Conservation (phyloP, 2,329 filamentous ascomycete species). For the Aspergillus caelatus region DNA sequence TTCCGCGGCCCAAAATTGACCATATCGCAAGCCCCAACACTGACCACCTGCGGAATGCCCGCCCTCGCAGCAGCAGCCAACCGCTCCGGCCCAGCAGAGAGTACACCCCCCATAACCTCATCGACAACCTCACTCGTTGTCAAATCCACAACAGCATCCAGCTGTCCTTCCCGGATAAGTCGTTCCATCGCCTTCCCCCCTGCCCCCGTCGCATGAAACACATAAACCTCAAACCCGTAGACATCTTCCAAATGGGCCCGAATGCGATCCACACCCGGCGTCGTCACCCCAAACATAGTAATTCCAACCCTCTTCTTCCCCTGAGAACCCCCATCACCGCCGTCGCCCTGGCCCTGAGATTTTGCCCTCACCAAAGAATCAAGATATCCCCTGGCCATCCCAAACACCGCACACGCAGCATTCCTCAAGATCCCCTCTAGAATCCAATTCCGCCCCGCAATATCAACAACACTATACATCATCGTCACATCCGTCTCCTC, state of each 20-base stretch:
- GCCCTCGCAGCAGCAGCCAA: constrained; percentile 60
- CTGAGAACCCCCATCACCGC: too few relatives aligned
- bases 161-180: constrained; percentile 57
- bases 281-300: constrained; percentile 77
- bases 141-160: constrained; percentile 70
- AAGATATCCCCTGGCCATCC: constrained; percentile 57
- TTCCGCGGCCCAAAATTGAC: constrained; percentile 63
- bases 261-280: constrained; percentile 63
- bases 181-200: constrained; percentile 72
- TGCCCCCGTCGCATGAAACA: constrained; percentile 72
- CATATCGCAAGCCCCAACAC: constrained; percentile 62
- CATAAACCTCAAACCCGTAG: constrained; percentile 58
- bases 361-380: too few relatives aligned
- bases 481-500: constrained; percentile 70
- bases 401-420: constrained; percentile 63
- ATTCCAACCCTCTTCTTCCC: constrained; percentile 56
- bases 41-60: constrained; percentile 62
- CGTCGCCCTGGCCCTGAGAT: too few relatives aligned
- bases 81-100: constrained; percentile 61
- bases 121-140: constrained; percentile 73
- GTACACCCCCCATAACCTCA: constrained; percentile 63
- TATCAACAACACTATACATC: constrained; percentile 72
- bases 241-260: constrained; percentile 52
- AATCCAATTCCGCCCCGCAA: constrained; percentile 66
- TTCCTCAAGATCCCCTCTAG: constrained; percentile 63